Conservation (phyloP, 2,329 filamentous ascomycete genomes). For the Sphaerulina musiva region DNA sequence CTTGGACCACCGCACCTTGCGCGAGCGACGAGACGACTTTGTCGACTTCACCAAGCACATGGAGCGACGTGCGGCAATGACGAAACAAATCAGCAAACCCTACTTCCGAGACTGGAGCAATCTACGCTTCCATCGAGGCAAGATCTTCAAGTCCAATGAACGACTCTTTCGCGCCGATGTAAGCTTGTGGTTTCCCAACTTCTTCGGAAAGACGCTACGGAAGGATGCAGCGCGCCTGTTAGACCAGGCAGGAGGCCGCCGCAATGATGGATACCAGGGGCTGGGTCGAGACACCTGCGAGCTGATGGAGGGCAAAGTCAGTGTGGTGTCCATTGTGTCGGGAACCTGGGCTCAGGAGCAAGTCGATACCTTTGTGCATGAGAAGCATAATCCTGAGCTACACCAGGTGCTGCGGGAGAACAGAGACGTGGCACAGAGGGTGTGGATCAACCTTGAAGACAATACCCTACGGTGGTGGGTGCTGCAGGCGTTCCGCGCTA, state of each 20-base stretch:
- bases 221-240: constrained; percentile 61
- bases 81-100: constrained; percentile 69
- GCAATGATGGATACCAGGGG: constrained; percentile 37
- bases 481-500: constrained; percentile 46
- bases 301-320: constrained; percentile 61
- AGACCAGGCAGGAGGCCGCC: constrained; percentile 38
- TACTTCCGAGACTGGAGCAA: constrained; percentile 97
- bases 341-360: constrained; percentile 82
- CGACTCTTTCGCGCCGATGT: constrained; percentile 75
- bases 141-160: constrained; percentile 81
- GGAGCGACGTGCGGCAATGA: constrained; percentile 65
- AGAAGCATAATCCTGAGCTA: constrained; percentile 62
- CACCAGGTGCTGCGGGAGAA: constrained; percentile 53
- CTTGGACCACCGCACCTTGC: constrained; percentile 59
- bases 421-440: constrained; percentile 57
- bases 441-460: constrained; percentile 85
- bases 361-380: constrained; percentile 62
- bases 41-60: constrained; percentile 81
- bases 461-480: constrained; percentile 60
- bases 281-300: constrained; percentile 63
- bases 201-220: constrained; percentile 70
- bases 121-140: constrained; percentile 73
- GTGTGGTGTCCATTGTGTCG: constrained; percentile 72
- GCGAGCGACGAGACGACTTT: constrained; percentile 70
- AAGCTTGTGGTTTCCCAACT: constrained; percentile 89